phyloP scores from a whole-genome alignment of 805 yeast genomes.

The Saturnispora quitensis region DNA sequence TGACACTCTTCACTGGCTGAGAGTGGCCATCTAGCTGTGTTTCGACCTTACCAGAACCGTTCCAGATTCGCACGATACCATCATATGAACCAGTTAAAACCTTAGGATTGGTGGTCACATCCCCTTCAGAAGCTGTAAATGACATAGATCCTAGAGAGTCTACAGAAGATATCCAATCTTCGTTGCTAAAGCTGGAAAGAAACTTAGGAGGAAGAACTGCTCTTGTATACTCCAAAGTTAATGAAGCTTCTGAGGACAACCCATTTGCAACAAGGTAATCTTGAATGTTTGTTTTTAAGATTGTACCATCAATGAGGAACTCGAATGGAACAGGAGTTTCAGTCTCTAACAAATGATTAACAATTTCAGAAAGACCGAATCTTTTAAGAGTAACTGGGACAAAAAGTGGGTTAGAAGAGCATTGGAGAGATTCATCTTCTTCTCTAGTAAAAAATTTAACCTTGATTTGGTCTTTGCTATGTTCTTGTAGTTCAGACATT shows the following conservation, averaged over 20 bases:
- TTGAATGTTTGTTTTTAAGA: slow-evolving; percentile 69
- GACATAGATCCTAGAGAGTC: slow-evolving; percentile 34
- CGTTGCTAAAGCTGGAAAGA: slow-evolving; percentile 78
- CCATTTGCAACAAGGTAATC: slow-evolving; percentile 73
- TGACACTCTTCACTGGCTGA: slow-evolving; percentile 75
- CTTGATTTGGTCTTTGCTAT: slow-evolving; percentile 45
- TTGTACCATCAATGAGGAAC: slow-evolving; percentile 76
- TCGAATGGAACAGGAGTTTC: slow-evolving; percentile 82
- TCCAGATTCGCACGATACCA: slow-evolving; percentile 88
- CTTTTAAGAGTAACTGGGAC: slow-evolving; percentile 84
- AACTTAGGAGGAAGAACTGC: slow-evolving; percentile 93
- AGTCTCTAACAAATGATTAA: slow-evolving; percentile 68
- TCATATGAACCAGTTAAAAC: slow-evolving; percentile 83
- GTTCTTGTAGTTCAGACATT: slow-evolving; percentile 11
- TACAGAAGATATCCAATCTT: slow-evolving; percentile 89
- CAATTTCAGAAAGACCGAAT: slow-evolving; percentile 90
- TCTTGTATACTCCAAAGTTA: slow-evolving; percentile 82
- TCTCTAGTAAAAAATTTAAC: slow-evolving; percentile 83
- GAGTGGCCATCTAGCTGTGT: slow-evolving; percentile 82
- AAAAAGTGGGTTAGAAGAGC: slow-evolving; percentile 70
- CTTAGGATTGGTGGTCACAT: slow-evolving; percentile 35
- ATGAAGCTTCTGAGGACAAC: slow-evolving; percentile 68
- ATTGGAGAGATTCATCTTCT: slow-evolving; percentile 60
- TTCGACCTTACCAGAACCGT: slow-evolving; percentile 68
- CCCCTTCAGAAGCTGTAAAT: slow-evolving; percentile 21